These are phyloP conservation scores for Gigaspora rosea DNA, from an alignment of 192 early-diverging fungal genomes.

Conservation along the genomic window DNA sequence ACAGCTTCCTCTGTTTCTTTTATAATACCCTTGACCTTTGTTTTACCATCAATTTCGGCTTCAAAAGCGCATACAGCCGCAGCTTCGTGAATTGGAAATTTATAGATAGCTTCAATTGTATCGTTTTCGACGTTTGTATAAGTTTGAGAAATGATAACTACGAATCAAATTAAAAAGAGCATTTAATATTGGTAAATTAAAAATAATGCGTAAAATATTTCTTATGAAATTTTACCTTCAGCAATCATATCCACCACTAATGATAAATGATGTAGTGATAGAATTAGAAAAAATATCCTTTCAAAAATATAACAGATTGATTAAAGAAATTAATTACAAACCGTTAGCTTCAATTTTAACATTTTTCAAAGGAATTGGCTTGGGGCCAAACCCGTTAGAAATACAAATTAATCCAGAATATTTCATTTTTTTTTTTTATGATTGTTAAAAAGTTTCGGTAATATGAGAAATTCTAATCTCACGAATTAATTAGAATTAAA, in stretches of 20 bases:
- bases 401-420: too few species aligned
- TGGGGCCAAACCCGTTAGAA: not conserved
- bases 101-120: constrained; percentile 25
- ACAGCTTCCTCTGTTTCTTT: constrained; percentile 15
- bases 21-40: constrained; percentile 17
- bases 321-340: not conserved
- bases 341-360: constrained; percentile 18
- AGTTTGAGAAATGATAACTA: constrained; percentile 18
- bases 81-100: constrained; percentile 26
- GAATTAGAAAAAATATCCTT: not conserved
- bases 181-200: not conserved
- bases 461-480: too few species aligned
- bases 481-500: too few species aligned
- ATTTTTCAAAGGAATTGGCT: constrained; percentile 24
- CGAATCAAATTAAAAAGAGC: not conserved
- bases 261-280: not conserved
- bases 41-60: constrained; percentile 26
- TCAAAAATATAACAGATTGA: not conserved
- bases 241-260: constrained; percentile 34
- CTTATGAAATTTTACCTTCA: constrained; percentile 11
- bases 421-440: too few species aligned
- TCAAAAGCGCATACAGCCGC: constrained; percentile 23
- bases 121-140: constrained; percentile 25
- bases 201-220: not conserved
- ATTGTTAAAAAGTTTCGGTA: too few species aligned